Evolutionary conservation across 257 asterid species (phyloP).

Genomic region (Petunia secreta): DNA sequence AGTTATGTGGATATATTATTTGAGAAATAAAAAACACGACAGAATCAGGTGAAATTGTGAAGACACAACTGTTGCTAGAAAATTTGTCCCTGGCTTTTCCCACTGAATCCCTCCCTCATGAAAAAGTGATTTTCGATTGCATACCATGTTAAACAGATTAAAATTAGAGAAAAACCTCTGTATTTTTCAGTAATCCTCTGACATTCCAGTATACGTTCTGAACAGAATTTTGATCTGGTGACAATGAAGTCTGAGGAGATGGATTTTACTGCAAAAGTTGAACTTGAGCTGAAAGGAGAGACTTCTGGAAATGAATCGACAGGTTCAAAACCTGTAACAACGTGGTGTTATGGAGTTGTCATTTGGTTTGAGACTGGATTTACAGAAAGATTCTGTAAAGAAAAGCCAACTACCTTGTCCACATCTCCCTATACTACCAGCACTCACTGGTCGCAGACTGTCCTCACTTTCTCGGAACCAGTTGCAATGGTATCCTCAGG

Average conservation of each 20-base stretch:
- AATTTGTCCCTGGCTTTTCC: not conserved
- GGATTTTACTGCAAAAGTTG: constrained; percentile 83
- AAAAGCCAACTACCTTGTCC: constrained; percentile 70
- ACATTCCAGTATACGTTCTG: constrained; percentile 11
- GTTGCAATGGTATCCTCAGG: constrained; percentile 57
- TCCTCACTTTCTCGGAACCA: constrained; percentile 86
- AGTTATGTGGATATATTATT: not conserved
- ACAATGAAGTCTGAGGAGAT: constrained; percentile 77
- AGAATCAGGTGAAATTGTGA: not conserved
- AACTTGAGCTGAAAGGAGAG: constrained; percentile 50
- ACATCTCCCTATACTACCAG: constrained; percentile 80
- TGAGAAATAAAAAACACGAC: not conserved
- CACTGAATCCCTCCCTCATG: not conserved
- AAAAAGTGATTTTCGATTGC: not conserved
- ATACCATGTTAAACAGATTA: not conserved
- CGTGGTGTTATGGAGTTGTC: constrained; percentile 80
- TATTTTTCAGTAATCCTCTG: not conserved
- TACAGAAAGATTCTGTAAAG: constrained; percentile 78
- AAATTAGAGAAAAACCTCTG: not conserved
- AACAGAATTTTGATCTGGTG: constrained; percentile 81
- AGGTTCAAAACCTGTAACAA: constrained; percentile 34
- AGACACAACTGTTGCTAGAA: not conserved
- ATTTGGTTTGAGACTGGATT: constrained; percentile 95
- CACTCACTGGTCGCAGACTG: constrained; percentile 95
- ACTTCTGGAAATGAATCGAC: constrained; percentile 26